Evolutionary conservation across 208 protist species (phyloP), one percentile per base, ranked within the genome.

Genomic region (Leishmania gerbilli): DNA sequence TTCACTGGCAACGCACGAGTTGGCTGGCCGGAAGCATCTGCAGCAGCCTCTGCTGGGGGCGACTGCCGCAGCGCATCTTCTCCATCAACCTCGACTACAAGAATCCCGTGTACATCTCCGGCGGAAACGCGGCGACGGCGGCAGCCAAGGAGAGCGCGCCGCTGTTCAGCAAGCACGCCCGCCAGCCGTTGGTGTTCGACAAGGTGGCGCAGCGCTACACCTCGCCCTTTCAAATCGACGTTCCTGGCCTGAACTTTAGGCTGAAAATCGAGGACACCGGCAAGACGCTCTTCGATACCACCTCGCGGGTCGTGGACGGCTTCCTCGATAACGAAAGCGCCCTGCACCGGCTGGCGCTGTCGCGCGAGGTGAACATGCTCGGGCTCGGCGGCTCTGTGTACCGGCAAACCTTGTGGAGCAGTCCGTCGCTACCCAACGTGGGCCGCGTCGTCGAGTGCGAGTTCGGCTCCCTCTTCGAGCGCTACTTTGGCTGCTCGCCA

Each of bases 321-420:
- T 97, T 97, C 65, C 82, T 93, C 3, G 93, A 97, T 80, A 97
- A 97, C 69, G 93, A 97, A 75, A 95, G 92, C 45, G 93, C 93
- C 1, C 80, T 97, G 76, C 90, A 94, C 78, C 89, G 89, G 7
- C 87, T 97, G 0, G 82, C 89, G 1, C 88, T 97, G 2, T 85
- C 89, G 17, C 91, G 93, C 40, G 93, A 97, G 79, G 91, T 97
- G 77, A 95, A 95, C 85, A 95, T 97, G 92, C 88, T 89, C 19
- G 93, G 93, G 2, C 90, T 95, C 31, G 93, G 92, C 75, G 92
- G 92, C 37, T 90, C 84, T 40, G 93, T 97, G 27, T 97, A 95
- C 81, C 89, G 93, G 24, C 93, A 97, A 78, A 89, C 88, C 77
- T 85, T 97, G 45, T 97, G 92, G 92, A 90, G 87, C 65, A 90